phyloP scores from a whole-genome alignment of 345 rosid species.

The Erodium maritimum region DNA sequence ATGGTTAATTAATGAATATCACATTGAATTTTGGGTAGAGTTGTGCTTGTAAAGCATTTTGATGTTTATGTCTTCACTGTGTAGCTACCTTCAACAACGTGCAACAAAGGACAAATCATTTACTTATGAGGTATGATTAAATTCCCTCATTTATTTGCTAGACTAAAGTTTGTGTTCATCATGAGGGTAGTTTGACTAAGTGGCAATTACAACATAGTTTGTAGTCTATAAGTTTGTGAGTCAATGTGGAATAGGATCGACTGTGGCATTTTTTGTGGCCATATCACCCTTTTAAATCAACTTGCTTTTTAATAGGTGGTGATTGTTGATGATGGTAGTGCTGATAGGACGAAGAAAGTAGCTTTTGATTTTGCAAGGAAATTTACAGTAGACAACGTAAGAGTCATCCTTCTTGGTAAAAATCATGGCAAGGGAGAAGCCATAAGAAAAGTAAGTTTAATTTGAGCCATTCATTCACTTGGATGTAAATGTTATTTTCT shows the following conservation, averaged over 20 bases:
- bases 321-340: conserved; percentile 94
- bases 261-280: neutral
- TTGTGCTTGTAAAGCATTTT: neutral
- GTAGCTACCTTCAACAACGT: conserved; percentile 75
- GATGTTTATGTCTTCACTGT: conserved; percentile 14
- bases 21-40: neutral
- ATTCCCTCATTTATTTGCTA: neutral
- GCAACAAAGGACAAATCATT: conserved; percentile 68
- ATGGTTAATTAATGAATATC: neutral
- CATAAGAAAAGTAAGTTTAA: conserved; percentile 82
- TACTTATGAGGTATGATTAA: conserved; percentile 67
- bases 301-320: conserved; percentile 40
- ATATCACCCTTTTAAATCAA: neutral
- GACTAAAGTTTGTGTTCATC: neutral
- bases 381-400: conserved; percentile 62
- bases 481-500: neutral
- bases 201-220: neutral
- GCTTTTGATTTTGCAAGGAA: conserved; percentile 70
- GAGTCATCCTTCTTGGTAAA: conserved; percentile 79
- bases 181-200: neutral
- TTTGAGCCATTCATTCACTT: conserved; percentile 6
- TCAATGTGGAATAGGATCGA: neutral
- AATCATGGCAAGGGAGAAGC: conserved; percentile 99
- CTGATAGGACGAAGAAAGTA: conserved; percentile 73
- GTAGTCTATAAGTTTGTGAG: neutral